A percentile compares a stretch with the other conserved stretches of the same genome.
phyloP scores from a whole-genome alignment of 2,329 filamentous ascomycete genomes.

The Myriosclerotinia duriaeana region DNA sequence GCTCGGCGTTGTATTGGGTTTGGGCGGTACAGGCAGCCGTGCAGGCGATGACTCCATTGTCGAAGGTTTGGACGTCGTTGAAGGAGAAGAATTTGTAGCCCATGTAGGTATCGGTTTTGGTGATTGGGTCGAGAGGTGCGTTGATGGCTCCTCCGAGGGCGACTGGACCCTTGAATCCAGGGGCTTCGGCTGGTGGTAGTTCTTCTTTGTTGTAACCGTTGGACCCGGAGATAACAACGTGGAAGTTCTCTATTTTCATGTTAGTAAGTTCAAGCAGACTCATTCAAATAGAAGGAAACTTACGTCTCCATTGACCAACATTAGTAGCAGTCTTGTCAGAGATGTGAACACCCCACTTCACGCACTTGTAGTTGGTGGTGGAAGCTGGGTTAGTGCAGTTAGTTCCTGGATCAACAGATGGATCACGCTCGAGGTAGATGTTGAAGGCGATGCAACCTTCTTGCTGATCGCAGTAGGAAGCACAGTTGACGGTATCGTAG shows the following conservation, averaged over 20 bases:
- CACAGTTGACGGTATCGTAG: slow-evolving; percentile 40
- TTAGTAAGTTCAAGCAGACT: background rate
- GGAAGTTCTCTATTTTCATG: slow-evolving; percentile 37
- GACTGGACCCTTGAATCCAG: slow-evolving; percentile 33
- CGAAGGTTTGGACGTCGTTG: slow-evolving; percentile 27
- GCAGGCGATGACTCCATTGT: slow-evolving; percentile 35
- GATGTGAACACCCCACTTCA: slow-evolving; percentile 41
- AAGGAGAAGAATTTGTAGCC: slow-evolving; percentile 38
- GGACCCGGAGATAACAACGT: slow-evolving; percentile 46
- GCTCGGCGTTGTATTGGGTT: slow-evolving; percentile 40
- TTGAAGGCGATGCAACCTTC: slow-evolving; percentile 41
- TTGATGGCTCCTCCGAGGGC: slow-evolving; percentile 41
- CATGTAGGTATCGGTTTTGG: slow-evolving; percentile 37
- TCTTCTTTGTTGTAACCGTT: slow-evolving; percentile 45
- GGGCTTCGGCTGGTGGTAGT: slow-evolving; percentile 19
- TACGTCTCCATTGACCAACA: slow-evolving; percentile 39
- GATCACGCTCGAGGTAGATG: slow-evolving; percentile 43
- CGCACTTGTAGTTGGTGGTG: slow-evolving; percentile 42
- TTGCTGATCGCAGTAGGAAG: slow-evolving; percentile 37
- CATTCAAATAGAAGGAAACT: background rate
- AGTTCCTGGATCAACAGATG: slow-evolving; percentile 37
- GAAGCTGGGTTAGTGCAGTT: slow-evolving; percentile 41
- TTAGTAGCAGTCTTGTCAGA: slow-evolving; percentile 40
- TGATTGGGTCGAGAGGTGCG: slow-evolving; percentile 36
- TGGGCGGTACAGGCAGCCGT: slow-evolving; percentile 42